Evolutionary conservation across 768 basidiomycete genomes (phyloP).

Genomic region (Albatrellus ellisii): DNA sequence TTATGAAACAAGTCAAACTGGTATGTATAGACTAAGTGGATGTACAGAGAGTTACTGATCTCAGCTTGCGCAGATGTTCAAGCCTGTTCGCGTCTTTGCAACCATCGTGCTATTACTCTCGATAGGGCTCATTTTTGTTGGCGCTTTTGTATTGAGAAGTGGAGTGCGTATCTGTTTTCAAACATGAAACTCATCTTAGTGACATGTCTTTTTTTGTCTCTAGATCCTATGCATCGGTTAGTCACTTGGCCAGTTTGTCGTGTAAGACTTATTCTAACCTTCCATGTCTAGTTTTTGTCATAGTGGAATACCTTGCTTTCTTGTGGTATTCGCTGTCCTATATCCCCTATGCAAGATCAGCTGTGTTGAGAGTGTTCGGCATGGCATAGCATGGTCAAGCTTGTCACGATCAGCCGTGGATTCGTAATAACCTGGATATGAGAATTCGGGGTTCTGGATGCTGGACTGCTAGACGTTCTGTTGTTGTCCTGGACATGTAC

Average conservation of each 20-base stretch:
- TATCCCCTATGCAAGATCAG: constrained; percentile 81
- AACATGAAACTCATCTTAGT: neutral
- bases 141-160: constrained; percentile 64
- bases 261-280: neutral
- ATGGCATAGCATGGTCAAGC: constrained; percentile 19
- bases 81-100: constrained; percentile 77
- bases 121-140: constrained; percentile 75
- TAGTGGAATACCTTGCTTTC: constrained; percentile 85
- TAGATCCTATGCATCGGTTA: constrained; percentile 60
- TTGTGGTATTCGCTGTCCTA: constrained; percentile 83
- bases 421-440: too few relatives aligned
- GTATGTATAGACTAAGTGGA: constrained; percentile 26
- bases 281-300: constrained; percentile 58
- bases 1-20: constrained; percentile 67
- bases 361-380: constrained; percentile 53
- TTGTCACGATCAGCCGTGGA: too few relatives aligned
- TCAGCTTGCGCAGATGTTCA: constrained; percentile 67
- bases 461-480: too few relatives aligned
- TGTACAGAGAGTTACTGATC: neutral
- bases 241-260: constrained; percentile 13
- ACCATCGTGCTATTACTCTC: constrained; percentile 66
- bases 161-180: constrained; percentile 32
- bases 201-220: neutral
- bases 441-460: too few relatives aligned
- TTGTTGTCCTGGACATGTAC: too few relatives aligned